Conservation (phyloP, 345 rosid genomes). For the Gossypium turneri region DNA sequence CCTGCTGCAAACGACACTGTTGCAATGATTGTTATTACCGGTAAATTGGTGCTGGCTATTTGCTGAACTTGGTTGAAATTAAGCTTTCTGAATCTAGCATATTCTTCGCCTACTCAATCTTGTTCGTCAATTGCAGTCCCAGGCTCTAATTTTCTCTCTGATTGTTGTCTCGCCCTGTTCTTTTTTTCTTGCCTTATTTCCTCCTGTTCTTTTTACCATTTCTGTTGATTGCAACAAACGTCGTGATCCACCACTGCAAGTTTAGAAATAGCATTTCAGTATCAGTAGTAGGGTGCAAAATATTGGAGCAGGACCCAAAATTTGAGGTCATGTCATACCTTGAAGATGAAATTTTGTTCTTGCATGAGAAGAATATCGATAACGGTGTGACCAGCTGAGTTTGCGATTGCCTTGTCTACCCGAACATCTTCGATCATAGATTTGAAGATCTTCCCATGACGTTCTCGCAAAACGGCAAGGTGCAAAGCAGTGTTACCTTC, state of each 20-base stretch:
- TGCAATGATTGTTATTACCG: conserved; percentile 9
- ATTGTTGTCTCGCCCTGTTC: not conserved
- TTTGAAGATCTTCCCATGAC: not conserved
- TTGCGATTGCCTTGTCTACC: conserved; percentile 21
- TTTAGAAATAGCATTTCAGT: not conserved
- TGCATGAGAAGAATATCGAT: conserved; percentile 18
- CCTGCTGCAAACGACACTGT: conserved; percentile 7
- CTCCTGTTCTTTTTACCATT: not conserved
- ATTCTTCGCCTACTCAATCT: not conserved
- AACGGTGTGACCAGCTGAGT: conserved; percentile 17
- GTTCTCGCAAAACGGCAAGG: conserved; percentile 14
- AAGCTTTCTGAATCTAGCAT: conserved; percentile 13
- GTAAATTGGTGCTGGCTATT: conserved; percentile 31
- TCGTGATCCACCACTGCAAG: not conserved
- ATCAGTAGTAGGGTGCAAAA: not conserved
- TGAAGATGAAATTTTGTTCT: not conserved
- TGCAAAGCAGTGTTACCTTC: conserved; percentile 30
- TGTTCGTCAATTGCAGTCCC: not conserved
- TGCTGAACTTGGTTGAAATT: not conserved
- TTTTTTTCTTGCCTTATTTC: not conserved
- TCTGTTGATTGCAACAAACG: not conserved
- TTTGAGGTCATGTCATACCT: not conserved
- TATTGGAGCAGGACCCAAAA: not conserved
- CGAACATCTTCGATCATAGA: conserved; percentile 19
- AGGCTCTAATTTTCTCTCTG: not conserved